Conservation (phyloP, 202 grass and related monocot species). For the Schoenoplectus triqueter region DNA sequence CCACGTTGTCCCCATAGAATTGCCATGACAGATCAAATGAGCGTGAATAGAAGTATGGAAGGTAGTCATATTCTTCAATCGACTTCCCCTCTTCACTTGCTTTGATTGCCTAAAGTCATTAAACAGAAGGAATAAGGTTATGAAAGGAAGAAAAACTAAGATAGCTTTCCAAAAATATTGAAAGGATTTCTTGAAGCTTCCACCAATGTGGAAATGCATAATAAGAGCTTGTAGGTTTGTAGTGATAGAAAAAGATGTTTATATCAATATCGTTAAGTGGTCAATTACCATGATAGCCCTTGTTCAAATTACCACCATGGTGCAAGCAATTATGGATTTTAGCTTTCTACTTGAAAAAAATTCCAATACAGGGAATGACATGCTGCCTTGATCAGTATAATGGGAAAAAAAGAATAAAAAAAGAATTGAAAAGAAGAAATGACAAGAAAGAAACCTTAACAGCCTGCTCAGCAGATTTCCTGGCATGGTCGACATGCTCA, state of each 20-base stretch:
- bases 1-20: constrained; percentile 93
- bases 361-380: not conserved
- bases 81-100: constrained; percentile 65
- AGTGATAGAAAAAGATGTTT: constrained; percentile 1
- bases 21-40: constrained; percentile 91
- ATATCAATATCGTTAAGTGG: not conserved
- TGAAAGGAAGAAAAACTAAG: not conserved
- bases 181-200: not conserved
- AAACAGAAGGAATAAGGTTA: not conserved
- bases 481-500: constrained; percentile 89
- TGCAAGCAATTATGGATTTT: not conserved
- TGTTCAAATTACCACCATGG: not conserved
- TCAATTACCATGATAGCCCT: not conserved
- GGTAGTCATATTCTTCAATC: constrained; percentile 75
- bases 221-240: not conserved
- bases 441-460: constrained; percentile 56
- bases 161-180: not conserved
- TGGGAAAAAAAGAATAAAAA: not conserved
- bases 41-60: constrained; percentile 94
- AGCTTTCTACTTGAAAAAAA: not conserved
- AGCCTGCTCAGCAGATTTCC: constrained; percentile 93
- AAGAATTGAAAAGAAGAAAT: constrained; percentile 3
- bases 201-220: not conserved
- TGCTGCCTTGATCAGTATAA: not conserved
- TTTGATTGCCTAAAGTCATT: constrained; percentile 62